These are phyloP conservation scores for Pseudoturritis turrita DNA, from an alignment of 345 rosid species.

Conservation along the genomic window DNA sequence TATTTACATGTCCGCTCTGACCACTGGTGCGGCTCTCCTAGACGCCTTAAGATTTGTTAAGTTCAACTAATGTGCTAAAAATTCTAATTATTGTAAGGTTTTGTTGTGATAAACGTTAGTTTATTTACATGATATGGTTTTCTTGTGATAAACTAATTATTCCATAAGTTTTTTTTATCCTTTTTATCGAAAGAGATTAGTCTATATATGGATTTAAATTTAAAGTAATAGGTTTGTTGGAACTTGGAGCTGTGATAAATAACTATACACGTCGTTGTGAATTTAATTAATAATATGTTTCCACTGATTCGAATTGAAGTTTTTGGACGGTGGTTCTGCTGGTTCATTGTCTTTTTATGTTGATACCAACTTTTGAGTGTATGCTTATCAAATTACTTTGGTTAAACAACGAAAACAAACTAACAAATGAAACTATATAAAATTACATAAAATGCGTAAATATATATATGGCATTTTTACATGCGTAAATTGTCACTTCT, in stretches of 20 bases:
- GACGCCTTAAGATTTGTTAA: conserved; percentile 9
- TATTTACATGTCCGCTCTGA: conserved; percentile 1
- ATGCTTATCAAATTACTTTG: not conserved
- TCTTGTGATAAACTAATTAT: not conserved
- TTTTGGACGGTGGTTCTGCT: conserved; percentile 33
- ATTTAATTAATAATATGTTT: not conserved
- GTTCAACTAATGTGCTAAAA: conserved; percentile 6
- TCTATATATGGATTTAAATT: not conserved
- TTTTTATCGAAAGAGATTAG: not conserved
- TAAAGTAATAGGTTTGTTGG: conserved; percentile 20
- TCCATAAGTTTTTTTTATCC: not conserved
- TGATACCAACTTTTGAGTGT: not conserved
- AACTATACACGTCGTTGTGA: conserved; percentile 11
- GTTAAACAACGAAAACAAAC: conserved; percentile 10
- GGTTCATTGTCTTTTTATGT: conserved; percentile 30
- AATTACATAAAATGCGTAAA: not conserved
- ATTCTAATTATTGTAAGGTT: not conserved
- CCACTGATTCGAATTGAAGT: conserved; percentile 16
- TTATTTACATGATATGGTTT: too few relatives aligned
- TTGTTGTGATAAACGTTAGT: not conserved
- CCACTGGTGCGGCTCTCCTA: conserved; percentile 23
- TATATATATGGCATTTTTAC: not conserved
- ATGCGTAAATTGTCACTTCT: not conserved
- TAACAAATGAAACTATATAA: conserved; percentile 17
- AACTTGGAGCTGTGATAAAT: conserved; percentile 25